phyloP scores from a whole-genome alignment of 2,329 filamentous ascomycete genomes.

The Arthrinium puccinioides region DNA sequence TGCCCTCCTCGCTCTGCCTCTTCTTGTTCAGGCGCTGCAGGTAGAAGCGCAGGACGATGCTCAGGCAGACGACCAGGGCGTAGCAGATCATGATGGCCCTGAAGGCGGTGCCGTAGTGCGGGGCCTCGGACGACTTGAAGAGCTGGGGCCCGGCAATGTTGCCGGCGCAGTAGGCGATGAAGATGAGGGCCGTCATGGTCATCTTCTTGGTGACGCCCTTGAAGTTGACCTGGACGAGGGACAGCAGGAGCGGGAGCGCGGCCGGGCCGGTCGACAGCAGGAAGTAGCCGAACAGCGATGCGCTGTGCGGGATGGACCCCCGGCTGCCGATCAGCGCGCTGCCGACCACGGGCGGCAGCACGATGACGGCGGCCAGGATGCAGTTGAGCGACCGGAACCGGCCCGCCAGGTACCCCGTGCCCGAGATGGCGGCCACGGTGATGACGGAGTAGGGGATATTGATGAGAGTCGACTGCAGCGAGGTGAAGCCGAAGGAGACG shows the following conservation, averaged over 20 bases:
- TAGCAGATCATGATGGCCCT: constrained; percentile 50
- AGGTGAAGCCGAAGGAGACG: constrained; percentile 47
- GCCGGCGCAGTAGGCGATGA: constrained; percentile 47
- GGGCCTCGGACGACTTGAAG: constrained; percentile 41
- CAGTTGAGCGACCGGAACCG: constrained; percentile 44
- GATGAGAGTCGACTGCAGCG: constrained; percentile 46
- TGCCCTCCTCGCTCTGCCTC: constrained; percentile 33
- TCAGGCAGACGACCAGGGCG: constrained; percentile 37
- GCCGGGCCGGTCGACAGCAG: constrained; percentile 45
- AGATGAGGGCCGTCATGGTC: constrained; percentile 48
- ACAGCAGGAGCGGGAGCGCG: constrained; percentile 46
- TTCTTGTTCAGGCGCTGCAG: constrained; percentile 36
- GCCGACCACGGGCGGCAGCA: constrained; percentile 44
- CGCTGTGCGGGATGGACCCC: constrained; percentile 27
- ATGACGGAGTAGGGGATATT: constrained; percentile 53
- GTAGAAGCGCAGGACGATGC: constrained; percentile 37
- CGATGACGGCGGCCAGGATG: constrained; percentile 40
- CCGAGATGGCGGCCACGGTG: constrained; percentile 37
- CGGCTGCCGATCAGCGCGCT: constrained; percentile 46
- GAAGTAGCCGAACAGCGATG: constrained; percentile 51
- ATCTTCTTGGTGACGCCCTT: constrained; percentile 53
- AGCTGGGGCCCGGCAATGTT: constrained; percentile 51
- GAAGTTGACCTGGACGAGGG: constrained; percentile 48
- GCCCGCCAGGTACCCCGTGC: constrained; percentile 43
- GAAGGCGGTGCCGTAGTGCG: constrained; percentile 46